Conservation (phyloP, 495 filamentous ascomycete species). For the Penicillium pancosmium region DNA sequence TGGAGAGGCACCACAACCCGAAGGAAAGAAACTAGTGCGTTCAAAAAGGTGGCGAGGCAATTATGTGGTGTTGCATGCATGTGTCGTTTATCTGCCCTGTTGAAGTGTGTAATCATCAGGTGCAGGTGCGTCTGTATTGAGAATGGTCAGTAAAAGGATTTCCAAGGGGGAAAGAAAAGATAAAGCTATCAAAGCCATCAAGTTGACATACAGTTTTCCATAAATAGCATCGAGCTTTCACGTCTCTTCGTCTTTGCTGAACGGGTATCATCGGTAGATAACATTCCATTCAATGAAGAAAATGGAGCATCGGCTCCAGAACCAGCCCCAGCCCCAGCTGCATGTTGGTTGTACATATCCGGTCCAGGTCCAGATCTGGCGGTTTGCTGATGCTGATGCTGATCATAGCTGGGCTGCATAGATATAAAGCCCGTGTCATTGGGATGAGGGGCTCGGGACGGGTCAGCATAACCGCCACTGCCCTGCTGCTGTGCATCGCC, state of each 20-base stretch:
- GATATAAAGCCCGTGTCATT: slow-evolving; percentile 65
- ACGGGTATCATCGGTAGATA: slow-evolving; percentile 43
- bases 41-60: slow-evolving; percentile 10
- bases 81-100: slow-evolving; percentile 19
- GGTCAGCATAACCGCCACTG: slow-evolving; percentile 18
- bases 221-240: slow-evolving; percentile 62
- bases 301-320: slow-evolving; percentile 33
- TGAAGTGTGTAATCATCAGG: slow-evolving; percentile 17
- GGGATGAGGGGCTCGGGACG: slow-evolving; percentile 24
- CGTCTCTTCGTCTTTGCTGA: slow-evolving; percentile 55
- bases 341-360: slow-evolving; percentile 32
- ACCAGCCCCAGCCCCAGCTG: slow-evolving; percentile 5
- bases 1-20: too few relatives aligned
- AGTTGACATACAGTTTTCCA: slow-evolving; percentile 38
- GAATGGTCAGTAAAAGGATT: background rate
- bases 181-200: slow-evolving; percentile 9
- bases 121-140: background rate
- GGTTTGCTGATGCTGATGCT: slow-evolving; percentile 15
- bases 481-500: too few relatives aligned
- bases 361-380: slow-evolving; percentile 11
- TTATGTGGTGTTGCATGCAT: slow-evolving; percentile 8
- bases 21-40: too few relatives aligned
- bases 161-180: background rate
- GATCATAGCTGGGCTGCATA: slow-evolving; percentile 62
- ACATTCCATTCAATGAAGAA: slow-evolving; percentile 43